phyloP scores from a whole-genome alignment of 192 early-diverging fungal genomes.

The Backusella macrospora region DNA sequence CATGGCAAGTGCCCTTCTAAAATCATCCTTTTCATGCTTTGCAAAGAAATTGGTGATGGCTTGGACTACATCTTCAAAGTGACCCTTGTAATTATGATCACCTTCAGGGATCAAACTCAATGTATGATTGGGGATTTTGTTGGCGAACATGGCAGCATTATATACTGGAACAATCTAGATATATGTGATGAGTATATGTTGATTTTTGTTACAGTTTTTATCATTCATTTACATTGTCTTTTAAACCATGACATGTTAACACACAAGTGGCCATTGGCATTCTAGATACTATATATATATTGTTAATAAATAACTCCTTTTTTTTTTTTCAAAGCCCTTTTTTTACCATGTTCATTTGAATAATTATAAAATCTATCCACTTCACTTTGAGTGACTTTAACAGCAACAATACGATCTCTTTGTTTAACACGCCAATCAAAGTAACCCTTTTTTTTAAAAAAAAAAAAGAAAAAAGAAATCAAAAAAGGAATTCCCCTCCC shows the following conservation, averaged over 20 bases:
- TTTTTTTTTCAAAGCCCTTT: background rate
- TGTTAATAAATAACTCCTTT: background rate
- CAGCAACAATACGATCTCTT: constrained; percentile 21
- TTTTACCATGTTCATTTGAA: constrained; percentile 36
- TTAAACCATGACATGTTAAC: constrained; percentile 55
- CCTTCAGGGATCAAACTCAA: constrained; percentile 47
- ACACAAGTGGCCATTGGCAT: constrained; percentile 53
- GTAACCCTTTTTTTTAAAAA: constrained; percentile 24
- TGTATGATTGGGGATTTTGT: constrained; percentile 44
- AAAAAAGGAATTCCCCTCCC: too few species aligned
- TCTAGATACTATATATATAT: constrained; percentile 37
- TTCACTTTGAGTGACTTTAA: constrained; percentile 32
- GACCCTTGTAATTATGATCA: constrained; percentile 50
- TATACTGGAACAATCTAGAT: constrained; percentile 50
- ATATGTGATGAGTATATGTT: too few species aligned
- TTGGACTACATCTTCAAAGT: constrained; percentile 41
- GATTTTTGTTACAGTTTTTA: too few species aligned
- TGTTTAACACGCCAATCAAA: constrained; percentile 33
- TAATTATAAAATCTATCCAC: constrained; percentile 32
- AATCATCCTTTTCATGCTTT: constrained; percentile 25
- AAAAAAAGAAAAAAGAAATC: background rate
- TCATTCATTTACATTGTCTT: constrained; percentile 45
- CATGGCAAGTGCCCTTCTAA: constrained; percentile 7
- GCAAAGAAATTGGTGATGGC: constrained; percentile 42
- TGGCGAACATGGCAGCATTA: constrained; percentile 44